Percentiles rank a stretch among this genome's conserved stretches.
phyloP scores from a whole-genome alignment of 495 filamentous ascomycete species.

The Staphylotrichum tortipilum region DNA sequence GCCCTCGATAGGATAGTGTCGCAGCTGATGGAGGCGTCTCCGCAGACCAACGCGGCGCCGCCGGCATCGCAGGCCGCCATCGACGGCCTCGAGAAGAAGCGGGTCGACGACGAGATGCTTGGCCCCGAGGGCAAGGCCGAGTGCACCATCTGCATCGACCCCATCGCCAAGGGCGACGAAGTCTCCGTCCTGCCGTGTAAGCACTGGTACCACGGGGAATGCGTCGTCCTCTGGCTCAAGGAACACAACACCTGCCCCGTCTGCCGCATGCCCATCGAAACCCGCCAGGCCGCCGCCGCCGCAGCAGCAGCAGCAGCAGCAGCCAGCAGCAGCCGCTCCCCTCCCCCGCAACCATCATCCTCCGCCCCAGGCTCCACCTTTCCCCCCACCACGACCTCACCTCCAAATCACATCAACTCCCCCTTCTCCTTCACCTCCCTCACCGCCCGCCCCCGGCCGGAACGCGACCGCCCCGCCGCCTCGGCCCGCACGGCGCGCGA shows the following conservation, averaged over 20 bases:
- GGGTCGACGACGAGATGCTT: slow-evolving; percentile 56
- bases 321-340: neutral
- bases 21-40: slow-evolving; percentile 74
- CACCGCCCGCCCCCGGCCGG: neutral
- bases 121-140: slow-evolving; percentile 55
- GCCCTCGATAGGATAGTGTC: slow-evolving; percentile 83
- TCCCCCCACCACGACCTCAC: neutral
- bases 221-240: slow-evolving; percentile 69
- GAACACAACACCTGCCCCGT: slow-evolving; percentile 90
- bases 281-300: neutral
- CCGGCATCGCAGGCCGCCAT: slow-evolving; percentile 73
- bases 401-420: neutral
- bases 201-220: slow-evolving; percentile 84
- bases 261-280: slow-evolving; percentile 69
- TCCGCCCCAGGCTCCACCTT: neutral
- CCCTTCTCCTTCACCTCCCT: neutral
- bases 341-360: neutral
- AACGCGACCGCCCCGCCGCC: neutral
- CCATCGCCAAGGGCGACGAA: slow-evolving; percentile 63
- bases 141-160: slow-evolving; percentile 91
- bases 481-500: slow-evolving; percentile 11
- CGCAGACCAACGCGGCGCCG: slow-evolving; percentile 66
- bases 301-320: neutral
- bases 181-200: slow-evolving; percentile 75
- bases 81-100: slow-evolving; percentile 59